A percentile compares a stretch with the other conserved stretches of the same genome.
Conservation (phyloP, 805 yeast genomes). For the Saccharomycopsis synnaedendra region DNA sequence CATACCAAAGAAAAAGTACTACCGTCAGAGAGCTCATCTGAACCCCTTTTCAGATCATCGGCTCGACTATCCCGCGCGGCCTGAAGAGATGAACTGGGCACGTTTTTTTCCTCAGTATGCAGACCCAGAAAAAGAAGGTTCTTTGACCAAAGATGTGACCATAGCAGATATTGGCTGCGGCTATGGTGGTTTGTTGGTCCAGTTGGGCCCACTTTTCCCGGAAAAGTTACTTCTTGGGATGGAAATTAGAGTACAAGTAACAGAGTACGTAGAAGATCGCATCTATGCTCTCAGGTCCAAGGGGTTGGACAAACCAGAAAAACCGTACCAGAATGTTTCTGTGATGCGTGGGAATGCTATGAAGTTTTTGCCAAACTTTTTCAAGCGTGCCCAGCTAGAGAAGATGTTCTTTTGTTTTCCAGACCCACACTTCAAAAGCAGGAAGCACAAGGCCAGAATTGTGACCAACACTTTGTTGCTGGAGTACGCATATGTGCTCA, state of each 20-base stretch:
- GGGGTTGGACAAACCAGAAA: slow-evolving; percentile 19
- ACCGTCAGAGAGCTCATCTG: slow-evolving; percentile 95
- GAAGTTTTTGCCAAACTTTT: slow-evolving; percentile 95
- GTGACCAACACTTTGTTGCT: slow-evolving; percentile 79
- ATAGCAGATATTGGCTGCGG: slow-evolving; percentile 98
- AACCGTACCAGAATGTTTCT: slow-evolving; percentile 63
- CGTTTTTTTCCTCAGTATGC: slow-evolving; percentile 52
- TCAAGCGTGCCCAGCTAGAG: slow-evolving; percentile 65
- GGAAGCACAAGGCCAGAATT: slow-evolving; percentile 96
- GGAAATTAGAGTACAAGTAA: slow-evolving; percentile 97
- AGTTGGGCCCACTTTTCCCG: slow-evolving; percentile 69
- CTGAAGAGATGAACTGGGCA: slow-evolving; percentile 82
- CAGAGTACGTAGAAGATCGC: slow-evolving; percentile 92
- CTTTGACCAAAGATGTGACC: slow-evolving; percentile 48
- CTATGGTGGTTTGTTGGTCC: slow-evolving; percentile 81
- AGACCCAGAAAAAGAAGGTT: slow-evolving; percentile 20
- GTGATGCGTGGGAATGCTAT: slow-evolving; percentile 93
- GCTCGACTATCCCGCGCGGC: slow-evolving; percentile 75
- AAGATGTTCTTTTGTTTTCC: slow-evolving; percentile 98
- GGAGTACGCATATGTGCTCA: slow-evolving; percentile 85
- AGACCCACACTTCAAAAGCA: slow-evolving; percentile 97
- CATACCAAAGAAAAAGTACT: slow-evolving; percentile 75
- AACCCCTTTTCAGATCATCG: slow-evolving; percentile 95
- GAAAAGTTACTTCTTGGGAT: slow-evolving; percentile 74
- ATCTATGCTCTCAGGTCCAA: slow-evolving; percentile 77